Evolutionary conservation across 2,329 filamentous ascomycete genomes (phyloP), one percentile per base, ranked within the genome.

Genomic region (Pezicula carpinea): DNA sequence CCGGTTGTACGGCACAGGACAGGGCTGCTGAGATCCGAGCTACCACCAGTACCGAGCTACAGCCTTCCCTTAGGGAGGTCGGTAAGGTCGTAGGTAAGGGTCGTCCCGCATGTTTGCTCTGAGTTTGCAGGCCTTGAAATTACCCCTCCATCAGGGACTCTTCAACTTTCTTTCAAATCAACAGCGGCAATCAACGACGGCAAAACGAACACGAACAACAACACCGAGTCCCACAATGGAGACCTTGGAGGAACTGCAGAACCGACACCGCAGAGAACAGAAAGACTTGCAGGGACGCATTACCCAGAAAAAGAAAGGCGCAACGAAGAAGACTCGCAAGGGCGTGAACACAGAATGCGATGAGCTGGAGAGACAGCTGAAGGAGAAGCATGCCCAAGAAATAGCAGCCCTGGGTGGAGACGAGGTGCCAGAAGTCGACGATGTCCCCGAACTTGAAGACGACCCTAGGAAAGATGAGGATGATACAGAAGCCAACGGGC

Each of bases 261-360:
- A 82, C 32, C 85, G 84, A 39, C 93, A 99, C 66, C 83, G 89
- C 59, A 93, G 89, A 67, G 92, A 99, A 69, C 83, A 87, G 65
- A 85, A 83, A 58, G 92, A 97, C 51, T 76, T 99, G 21, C 88
- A 95, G 66, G 79, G 82, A 43, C 83, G 85, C 50, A 83, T 95
- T 61, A 96, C 89, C 5, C 90, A 86, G 69, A 97, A 96, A 77
- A 99, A 96, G 76, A 97, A 96, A 74, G 85, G 87, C 57, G 91
- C 93, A 14, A 95, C 86, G 39, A 99, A 97, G 70, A 89, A 82
- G 80, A 91, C 77, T 57, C 80, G 72, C 60, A 89, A 85, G 64
- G 83, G 84, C 22, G 74, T 92, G 61, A 89, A 86, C 34, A 76
- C 85, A 44, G 87, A 92, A 63, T 89, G 88, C 56, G 84, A 85